Percentiles rank a stretch among this genome's conserved stretches.
Conservation (phyloP, 441 rosid genomes). For the Mallotus japonicus region DNA sequence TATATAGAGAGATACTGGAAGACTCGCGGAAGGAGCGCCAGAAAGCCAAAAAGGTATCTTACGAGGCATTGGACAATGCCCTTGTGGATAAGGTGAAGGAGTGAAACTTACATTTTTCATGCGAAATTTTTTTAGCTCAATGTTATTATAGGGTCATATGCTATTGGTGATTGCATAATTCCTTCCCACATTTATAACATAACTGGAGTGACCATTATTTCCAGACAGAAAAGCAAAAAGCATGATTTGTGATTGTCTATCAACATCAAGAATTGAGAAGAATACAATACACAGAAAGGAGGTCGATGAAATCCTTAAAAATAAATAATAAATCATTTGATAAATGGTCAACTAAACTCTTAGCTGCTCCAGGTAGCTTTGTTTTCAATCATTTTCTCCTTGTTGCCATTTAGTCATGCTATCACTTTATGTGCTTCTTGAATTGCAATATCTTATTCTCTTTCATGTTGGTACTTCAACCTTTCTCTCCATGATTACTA, state of each 20-base stretch:
- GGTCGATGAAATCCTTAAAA: background rate
- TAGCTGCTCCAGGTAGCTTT: background rate
- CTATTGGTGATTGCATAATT: background rate
- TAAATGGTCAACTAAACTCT: background rate
- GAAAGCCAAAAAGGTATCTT: too few species aligned
- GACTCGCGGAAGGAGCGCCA: too few species aligned
- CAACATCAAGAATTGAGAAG: background rate
- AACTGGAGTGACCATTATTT: background rate
- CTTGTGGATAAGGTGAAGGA: too few species aligned
- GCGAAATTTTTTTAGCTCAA: background rate
- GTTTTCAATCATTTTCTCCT: background rate
- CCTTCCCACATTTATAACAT: background rate
- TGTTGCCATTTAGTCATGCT: background rate
- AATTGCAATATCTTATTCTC: too few species aligned
- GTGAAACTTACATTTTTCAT: too few species aligned
- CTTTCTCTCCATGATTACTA: too few species aligned
- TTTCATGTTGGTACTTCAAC: too few species aligned
- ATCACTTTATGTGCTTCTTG: background rate
- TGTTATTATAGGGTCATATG: background rate
- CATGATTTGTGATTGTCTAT: background rate
- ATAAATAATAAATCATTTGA: background rate
- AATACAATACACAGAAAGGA: background rate
- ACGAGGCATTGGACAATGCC: too few species aligned
- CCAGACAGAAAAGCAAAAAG: background rate
- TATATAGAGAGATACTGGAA: too few species aligned